Evolutionary conservation across 192 early-diverging fungal species (phyloP).

Genomic region (Backusella australiensis): DNA sequence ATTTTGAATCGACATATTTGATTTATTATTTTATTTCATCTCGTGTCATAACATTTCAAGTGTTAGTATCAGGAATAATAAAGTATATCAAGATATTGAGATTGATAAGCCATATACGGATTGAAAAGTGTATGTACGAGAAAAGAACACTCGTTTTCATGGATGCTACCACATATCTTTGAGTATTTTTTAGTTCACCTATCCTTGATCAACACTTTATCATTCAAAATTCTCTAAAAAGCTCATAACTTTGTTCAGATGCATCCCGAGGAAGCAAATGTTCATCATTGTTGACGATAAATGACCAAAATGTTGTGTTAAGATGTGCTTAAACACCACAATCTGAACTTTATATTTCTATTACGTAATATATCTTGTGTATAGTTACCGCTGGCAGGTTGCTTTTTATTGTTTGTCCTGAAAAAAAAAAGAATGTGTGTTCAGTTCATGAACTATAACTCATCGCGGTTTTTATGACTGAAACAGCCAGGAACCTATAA

Average conservation of each 20-base stretch:
- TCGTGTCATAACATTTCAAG: too few relatives aligned
- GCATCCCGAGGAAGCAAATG: not conserved
- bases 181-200: not conserved
- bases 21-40: too few relatives aligned
- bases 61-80: too few relatives aligned
- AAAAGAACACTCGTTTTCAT: too few relatives aligned
- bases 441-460: not conserved
- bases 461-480: too few relatives aligned
- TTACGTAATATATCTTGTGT: not conserved
- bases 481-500: too few relatives aligned
- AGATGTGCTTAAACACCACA: not conserved
- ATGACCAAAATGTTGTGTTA: not conserved
- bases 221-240: not conserved
- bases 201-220: not conserved
- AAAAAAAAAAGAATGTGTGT: not conserved
- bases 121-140: too few relatives aligned
- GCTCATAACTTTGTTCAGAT: not conserved
- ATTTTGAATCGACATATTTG: too few relatives aligned
- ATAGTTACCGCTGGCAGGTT: not conserved
- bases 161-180: too few relatives aligned
- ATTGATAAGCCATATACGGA: too few relatives aligned
- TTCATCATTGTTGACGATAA: not conserved
- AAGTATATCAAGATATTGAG: too few relatives aligned
- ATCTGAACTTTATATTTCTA: not conserved
- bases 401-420: not conserved